Conservation (phyloP, 2,329 filamentous ascomycete species). For the Emericellopsis cladophorae region DNA sequence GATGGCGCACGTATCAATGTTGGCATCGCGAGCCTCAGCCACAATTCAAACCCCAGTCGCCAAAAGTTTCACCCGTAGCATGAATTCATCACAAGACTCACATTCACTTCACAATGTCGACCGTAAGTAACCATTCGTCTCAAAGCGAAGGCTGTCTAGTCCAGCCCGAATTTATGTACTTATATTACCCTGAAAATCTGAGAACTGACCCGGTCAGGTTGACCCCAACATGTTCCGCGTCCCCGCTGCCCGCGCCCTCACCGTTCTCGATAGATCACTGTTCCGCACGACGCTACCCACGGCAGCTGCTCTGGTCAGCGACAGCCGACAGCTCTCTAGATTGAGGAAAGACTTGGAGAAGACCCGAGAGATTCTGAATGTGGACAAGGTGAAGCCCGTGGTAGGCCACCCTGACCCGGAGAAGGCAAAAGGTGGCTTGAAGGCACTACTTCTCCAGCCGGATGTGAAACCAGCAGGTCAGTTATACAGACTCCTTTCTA, state of each 20-base stretch:
- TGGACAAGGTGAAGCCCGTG: constrained; percentile 53
- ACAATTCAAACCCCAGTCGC: background rate
- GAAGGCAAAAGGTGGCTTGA: constrained; percentile 41
- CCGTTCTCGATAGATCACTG: constrained; percentile 72
- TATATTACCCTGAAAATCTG: background rate
- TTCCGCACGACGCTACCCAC: constrained; percentile 68
- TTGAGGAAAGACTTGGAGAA: constrained; percentile 55
- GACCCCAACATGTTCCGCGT: constrained; percentile 50
- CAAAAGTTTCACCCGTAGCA: background rate
- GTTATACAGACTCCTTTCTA: constrained; percentile 5
- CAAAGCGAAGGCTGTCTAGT: background rate
- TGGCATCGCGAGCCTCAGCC: background rate
- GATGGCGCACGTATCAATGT: background rate
- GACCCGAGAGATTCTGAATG: constrained; percentile 51
- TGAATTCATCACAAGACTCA: background rate
- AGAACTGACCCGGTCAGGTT: constrained; percentile 6
- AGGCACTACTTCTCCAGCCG: constrained; percentile 48
- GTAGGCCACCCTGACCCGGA: constrained; percentile 45
- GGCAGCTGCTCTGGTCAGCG: constrained; percentile 65
- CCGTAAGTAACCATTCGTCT: background rate
- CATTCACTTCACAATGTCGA: background rate
- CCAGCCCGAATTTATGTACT: background rate
- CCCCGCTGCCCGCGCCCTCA: constrained; percentile 63
- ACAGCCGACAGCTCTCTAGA: constrained; percentile 61
- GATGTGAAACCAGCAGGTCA: constrained; percentile 40